A percentile compares a stretch with the other conserved stretches of the same genome.
Conservation (phyloP, 768 basidiomycete species). For the Zangia roseola region DNA sequence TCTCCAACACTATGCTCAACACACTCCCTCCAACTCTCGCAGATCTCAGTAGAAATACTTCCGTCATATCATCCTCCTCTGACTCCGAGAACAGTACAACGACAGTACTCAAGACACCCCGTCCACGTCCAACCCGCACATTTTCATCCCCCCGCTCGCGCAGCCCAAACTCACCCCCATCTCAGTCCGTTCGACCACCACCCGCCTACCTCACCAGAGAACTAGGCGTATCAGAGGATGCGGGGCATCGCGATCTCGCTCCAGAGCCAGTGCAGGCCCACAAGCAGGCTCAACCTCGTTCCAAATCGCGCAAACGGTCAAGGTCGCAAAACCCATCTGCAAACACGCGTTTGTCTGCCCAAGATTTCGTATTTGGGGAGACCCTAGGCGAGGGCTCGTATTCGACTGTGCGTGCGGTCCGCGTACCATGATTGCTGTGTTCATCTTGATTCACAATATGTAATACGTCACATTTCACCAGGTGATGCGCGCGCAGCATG, state of each 20-base stretch:
- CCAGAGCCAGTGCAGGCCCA: constrained; percentile 7
- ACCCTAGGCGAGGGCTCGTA: constrained; percentile 83
- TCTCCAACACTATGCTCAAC: constrained; percentile 7
- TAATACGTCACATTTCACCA: constrained; percentile 24
- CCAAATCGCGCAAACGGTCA: constrained; percentile 40
- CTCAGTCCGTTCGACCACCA: constrained; percentile 36
- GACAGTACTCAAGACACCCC: constrained; percentile 40
- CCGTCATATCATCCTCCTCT: constrained; percentile 69
- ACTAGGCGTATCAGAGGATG: constrained; percentile 40
- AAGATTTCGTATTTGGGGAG: constrained; percentile 72
- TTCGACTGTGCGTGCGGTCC: constrained; percentile 59
- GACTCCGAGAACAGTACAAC: constrained; percentile 48
- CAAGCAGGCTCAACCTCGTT: constrained; percentile 29
- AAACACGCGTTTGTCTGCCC: constrained; percentile 43
- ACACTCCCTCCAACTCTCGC: constrained; percentile 44
- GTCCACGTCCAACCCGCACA: constrained; percentile 55
- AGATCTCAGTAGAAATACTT: constrained; percentile 72
- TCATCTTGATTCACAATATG: constrained; percentile 10
- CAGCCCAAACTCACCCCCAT: constrained; percentile 46
- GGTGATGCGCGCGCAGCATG: constrained; percentile 58
- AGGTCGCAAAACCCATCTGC: constrained; percentile 47
- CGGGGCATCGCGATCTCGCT: constrained; percentile 15
- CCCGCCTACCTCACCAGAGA: constrained; percentile 62
- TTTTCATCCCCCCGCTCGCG: constrained; percentile 63
- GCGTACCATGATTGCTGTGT: background rate